These are phyloP conservation scores for Leccinum huronense DNA, from an alignment of 1,284 basidiomycete genomes.

Conservation along the genomic window DNA sequence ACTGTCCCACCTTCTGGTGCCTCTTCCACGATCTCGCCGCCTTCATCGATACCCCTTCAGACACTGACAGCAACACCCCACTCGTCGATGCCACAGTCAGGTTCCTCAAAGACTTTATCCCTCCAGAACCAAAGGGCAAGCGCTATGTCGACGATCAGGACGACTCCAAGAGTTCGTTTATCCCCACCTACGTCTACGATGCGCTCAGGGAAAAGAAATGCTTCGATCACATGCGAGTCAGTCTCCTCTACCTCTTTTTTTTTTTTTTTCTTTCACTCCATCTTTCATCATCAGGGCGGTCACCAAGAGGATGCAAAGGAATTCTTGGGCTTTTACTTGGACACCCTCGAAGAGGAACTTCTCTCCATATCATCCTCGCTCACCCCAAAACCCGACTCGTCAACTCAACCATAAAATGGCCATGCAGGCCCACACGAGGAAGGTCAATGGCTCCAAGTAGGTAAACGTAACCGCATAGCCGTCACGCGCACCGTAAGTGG, in stretches of 20 bases:
- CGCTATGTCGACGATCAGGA: conserved; percentile 36
- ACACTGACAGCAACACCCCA: conserved; percentile 56
- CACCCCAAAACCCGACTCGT: conserved; percentile 31
- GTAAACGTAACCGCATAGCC: conserved; percentile 84
- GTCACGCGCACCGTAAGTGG: conserved; percentile 73
- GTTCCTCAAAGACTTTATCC: conserved; percentile 80
- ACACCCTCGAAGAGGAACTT: conserved; percentile 93
- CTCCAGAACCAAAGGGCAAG: conserved; percentile 36
- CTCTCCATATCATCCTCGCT: conserved; percentile 60
- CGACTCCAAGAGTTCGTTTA: conserved; percentile 65
- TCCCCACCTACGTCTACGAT: conserved; percentile 90
- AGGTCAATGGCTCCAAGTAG: conserved; percentile 87
- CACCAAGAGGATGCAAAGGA: conserved; percentile 99
- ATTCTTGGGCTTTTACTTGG: conserved; percentile 96
- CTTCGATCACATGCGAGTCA: conserved; percentile 89
- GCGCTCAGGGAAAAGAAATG: conserved; percentile 95
- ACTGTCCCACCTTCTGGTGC: conserved; percentile 83
- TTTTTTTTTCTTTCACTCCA: neutral
- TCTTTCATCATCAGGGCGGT: conserved; percentile 57
- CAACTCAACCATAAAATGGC: conserved; percentile 14
- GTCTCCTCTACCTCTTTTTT: conserved; percentile 30
- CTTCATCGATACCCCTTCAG: conserved; percentile 37
- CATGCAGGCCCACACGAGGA: conserved; percentile 42
- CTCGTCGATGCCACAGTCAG: conserved; percentile 82
- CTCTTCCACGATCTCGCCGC: conserved; percentile 75